Percentiles rank a stretch among this genome's conserved stretches.
Evolutionary conservation across 225 moss, liverwort and hornwort genomes (phyloP).

Genomic region (Anthoceros angustus): DNA sequence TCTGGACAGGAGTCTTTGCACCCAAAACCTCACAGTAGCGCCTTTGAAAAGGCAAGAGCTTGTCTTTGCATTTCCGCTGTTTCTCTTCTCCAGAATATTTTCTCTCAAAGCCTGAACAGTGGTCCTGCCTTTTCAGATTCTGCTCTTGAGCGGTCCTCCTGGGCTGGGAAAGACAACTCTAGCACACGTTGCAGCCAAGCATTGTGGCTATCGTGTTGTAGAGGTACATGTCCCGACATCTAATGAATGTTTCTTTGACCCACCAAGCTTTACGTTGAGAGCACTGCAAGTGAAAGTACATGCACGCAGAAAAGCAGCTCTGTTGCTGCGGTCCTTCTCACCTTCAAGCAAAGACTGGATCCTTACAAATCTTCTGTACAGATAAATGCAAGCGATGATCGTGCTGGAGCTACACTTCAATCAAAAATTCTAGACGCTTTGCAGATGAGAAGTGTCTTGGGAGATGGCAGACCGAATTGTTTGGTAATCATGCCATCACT

Average conservation of each 20-base stretch:
- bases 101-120: no score
- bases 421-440: constrained; percentile 88
- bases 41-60: no score
- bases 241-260: no score
- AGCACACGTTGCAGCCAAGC: constrained; percentile 83
- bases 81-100: no score
- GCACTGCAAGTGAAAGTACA: no score
- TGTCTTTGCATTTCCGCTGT: no score
- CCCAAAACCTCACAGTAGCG: no score
- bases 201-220: constrained; percentile 92
- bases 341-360: background rate
- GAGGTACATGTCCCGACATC: constrained; percentile 35
- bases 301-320: no score
- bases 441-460: constrained; percentile 83
- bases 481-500: constrained; percentile 33
- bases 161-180: constrained; percentile 94
- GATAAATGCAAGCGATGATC: constrained; percentile 96
- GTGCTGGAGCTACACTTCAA: constrained; percentile 65
- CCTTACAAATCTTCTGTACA: constrained; percentile 11
- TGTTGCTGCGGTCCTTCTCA: no score
- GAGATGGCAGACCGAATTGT: constrained; percentile 82
- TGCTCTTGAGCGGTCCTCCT: constrained; percentile 84
- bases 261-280: no score
- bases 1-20: no score
- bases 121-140: constrained; percentile 36